Evolutionary conservation across 2,329 filamentous ascomycete species (phyloP), one percentile per base, ranked within the genome.

Genomic region (Claviceps sp.): DNA sequence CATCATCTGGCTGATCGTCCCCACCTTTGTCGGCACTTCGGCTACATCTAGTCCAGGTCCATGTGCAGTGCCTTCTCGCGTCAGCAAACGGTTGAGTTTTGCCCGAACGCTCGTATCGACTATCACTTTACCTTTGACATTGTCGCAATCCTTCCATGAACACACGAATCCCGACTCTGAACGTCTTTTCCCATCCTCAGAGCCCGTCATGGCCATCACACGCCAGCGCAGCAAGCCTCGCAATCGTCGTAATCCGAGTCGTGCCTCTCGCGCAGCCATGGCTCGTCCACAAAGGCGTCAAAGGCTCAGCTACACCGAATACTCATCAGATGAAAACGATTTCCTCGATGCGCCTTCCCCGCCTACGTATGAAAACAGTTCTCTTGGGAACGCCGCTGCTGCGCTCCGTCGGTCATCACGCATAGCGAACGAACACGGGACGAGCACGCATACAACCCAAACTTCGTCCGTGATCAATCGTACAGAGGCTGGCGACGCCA

Each of bases 151-250:
- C 30, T 34, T 11, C 10, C 30, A 34, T 34, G 30, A 11, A 34
- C 30, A 34, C 30, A 34, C 10, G 30, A 34, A 0, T 1, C 3
- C 30, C 30, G 10, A 34, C 30, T 10, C 10, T 34, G 30, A 10
- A 34, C 30, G 30, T 11, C 3, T 30, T 8, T 30, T 34, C 30
- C 30, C 14, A 44, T 45, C 16, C 4, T 26, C 19, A 42, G 40
- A 39, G 11, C 34, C 13, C 34, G 13, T 37, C 24, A 66, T 66
- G 64, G 61, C 61, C 41, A 56, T 60, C 38, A 66, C 61, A 37
- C n/a, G 34, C 37, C 52, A 38, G 10, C 11, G 41, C 22, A 22
- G 34, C 45, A 26, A 17, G 48, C 26, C 30, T 50, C 46, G 55
- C 19, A 48, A 55, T 50, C 57, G 56, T 56, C 60, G 60, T 54